phyloP scores from a whole-genome alignment of 2,329 filamentous ascomycete genomes.

The Leptographium galeiforme region DNA sequence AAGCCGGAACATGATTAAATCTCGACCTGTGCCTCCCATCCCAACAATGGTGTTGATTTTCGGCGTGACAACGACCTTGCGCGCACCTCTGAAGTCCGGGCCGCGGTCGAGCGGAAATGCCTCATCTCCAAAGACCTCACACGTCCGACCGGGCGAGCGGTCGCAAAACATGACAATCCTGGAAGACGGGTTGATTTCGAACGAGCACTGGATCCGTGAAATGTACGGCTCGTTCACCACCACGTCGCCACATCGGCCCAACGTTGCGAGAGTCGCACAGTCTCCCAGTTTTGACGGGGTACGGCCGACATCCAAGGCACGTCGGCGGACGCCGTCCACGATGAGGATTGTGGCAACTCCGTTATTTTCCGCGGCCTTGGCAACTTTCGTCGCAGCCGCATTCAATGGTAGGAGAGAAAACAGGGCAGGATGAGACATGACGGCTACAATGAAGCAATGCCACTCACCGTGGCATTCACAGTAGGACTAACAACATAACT shows the following conservation, averaged over 20 bases:
- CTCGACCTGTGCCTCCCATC: not conserved
- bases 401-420: too few relatives aligned
- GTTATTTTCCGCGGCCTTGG: too few relatives aligned
- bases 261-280: not conserved
- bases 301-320: too few relatives aligned
- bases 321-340: too few relatives aligned
- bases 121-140: not conserved
- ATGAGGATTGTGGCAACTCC: too few relatives aligned
- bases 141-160: not conserved
- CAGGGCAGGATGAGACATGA: too few relatives aligned
- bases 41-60: not conserved
- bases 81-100: not conserved
- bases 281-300: not conserved
- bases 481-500: too few relatives aligned
- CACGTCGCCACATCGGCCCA: not conserved
- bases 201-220: not conserved
- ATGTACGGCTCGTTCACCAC: not conserved
- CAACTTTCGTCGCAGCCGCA: too few relatives aligned
- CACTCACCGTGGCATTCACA: too few relatives aligned
- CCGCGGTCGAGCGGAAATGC: not conserved
- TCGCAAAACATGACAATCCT: not conserved
- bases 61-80: not conserved
- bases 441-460: too few relatives aligned
- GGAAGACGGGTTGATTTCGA: not conserved
- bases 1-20: not conserved